phyloP scores from a whole-genome alignment of 306 rosid species.

The Acacia crassicarpa region DNA sequence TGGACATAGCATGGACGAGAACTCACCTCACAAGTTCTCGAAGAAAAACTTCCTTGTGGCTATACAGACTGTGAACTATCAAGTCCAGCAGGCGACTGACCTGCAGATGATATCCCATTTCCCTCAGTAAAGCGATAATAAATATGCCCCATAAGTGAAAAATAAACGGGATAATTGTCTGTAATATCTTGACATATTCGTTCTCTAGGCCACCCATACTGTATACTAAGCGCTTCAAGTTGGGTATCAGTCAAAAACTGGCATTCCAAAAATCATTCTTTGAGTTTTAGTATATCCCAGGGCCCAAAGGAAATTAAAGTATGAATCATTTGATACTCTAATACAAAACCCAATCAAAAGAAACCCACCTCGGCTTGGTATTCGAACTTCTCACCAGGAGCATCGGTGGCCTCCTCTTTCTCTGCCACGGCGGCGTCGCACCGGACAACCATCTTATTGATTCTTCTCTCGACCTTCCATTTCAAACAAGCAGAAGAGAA shows the following conservation, averaged over 20 bases:
- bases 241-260: neutral
- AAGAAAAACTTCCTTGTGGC: slow-evolving; percentile 78
- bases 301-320: neutral
- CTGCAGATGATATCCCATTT: slow-evolving; percentile 39
- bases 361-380: slow-evolving; percentile 96
- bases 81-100: slow-evolving; percentile 68
- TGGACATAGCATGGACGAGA: neutral
- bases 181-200: neutral
- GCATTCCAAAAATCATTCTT: neutral
- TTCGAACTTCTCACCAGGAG: slow-evolving; percentile 80
- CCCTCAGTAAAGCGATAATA: neutral
- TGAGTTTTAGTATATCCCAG: neutral
- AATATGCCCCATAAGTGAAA: neutral
- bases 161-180: neutral
- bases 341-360: slow-evolving; percentile 3
- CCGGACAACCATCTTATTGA: slow-evolving; percentile 45
- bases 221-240: neutral
- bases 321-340: neutral
- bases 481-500: slow-evolving; percentile 36
- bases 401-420: slow-evolving; percentile 62
- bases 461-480: slow-evolving; percentile 56
- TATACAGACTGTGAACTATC: slow-evolving; percentile 76
- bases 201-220: too few relatives aligned
- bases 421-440: slow-evolving; percentile 91
- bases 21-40: slow-evolving; percentile 73